phyloP scores from a whole-genome alignment of 2,329 filamentous ascomycete genomes.

The Colletotrichum kahawae region DNA sequence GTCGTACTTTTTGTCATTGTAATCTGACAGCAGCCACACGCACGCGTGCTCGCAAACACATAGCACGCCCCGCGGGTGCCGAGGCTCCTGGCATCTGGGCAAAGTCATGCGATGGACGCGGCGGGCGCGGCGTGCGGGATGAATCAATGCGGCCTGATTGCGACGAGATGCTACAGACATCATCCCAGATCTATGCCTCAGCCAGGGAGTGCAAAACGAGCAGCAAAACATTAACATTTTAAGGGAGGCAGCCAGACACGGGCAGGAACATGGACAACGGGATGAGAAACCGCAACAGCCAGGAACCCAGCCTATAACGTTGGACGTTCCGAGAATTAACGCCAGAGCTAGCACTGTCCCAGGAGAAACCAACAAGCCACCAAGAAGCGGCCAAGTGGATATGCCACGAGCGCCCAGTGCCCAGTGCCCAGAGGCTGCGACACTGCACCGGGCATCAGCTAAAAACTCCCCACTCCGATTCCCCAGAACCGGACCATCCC shows the following conservation, averaged over 20 bases:
- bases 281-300: neutral
- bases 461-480: neutral
- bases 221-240: neutral
- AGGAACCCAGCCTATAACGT: neutral
- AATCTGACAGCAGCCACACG: neutral
- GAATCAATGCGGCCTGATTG: neutral
- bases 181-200: neutral
- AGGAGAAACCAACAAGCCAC: neutral
- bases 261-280: neutral
- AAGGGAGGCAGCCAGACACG: conserved; percentile 8
- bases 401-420: neutral
- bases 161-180: neutral
- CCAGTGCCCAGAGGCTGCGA: neutral
- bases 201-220: neutral
- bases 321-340: neutral
- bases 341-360: neutral
- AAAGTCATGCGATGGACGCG: neutral
- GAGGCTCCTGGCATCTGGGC: neutral
- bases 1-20: neutral
- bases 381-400: neutral
- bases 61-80: neutral
- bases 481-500: neutral
- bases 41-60: neutral
- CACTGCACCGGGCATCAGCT: neutral
- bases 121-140: neutral